Evolutionary conservation across 2,329 filamentous ascomycete species (phyloP), one percentile per base, ranked within the genome.

Genomic region (Bipolaris oryzae): DNA sequence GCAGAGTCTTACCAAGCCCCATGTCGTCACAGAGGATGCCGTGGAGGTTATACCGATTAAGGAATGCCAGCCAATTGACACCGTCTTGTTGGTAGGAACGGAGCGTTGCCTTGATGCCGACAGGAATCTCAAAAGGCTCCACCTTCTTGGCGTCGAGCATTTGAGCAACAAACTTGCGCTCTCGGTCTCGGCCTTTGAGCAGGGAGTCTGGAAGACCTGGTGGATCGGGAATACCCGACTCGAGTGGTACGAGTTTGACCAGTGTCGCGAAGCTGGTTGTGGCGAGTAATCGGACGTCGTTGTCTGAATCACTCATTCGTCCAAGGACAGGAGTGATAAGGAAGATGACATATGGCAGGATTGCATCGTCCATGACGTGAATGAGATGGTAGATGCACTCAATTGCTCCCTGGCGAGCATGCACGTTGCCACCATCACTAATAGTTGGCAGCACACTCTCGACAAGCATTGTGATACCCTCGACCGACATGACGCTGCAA

Each of bases 21-120:
- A 99, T 99, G 75, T 99, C 95, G 71, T 99, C 95, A 74, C 95
- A 99, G 57, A 99, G 90, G 76, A 99, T 97, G 46, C 95, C 95
- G 68, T 99, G 96, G 1, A 99, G 86, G 70, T 99, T 94, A 74
- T 98, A 99, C 55, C 93, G 93, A 75, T 99, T 99, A 66, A 99
- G 87, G 79, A 99, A 99, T 54, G 96, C 89, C 49, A 99, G 86
- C 95, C 95, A 99, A 74, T 99, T 99, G 72, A 99, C 94, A 74
- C 95, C 95, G 51, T 99, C 95, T 76, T 99, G 95, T 76, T 99
- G 96, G 73, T 99, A 99, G 0, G 93, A 96, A 62, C 95, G 91
- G 49, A 99, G 85, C 70, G 96, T 92, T 0, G 95, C 96, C 77
- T 98, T 98, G 81, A 99, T 99, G 4, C 92, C 90, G 41, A 99